Evolutionary conservation across 2,329 filamentous ascomycete genomes (phyloP), one percentile per base, ranked within the genome.

Genomic region (Harringtonia aguacate): DNA sequence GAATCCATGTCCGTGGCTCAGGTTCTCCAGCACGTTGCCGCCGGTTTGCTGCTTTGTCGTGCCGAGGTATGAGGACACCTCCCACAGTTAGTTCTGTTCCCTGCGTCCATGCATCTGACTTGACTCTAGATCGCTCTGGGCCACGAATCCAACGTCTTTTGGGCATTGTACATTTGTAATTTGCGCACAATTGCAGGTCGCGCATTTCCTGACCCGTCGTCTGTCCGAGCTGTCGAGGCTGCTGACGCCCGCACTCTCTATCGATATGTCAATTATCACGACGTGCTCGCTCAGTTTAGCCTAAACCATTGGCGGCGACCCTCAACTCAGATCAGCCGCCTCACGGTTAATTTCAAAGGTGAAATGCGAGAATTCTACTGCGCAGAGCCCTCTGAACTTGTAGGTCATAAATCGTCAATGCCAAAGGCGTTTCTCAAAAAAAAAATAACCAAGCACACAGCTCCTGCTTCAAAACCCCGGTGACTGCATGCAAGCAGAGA

Each of bases 211-310:
- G 27, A 21, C n/a, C 12, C 36, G 10, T 40, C 46, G 13, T 35
- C 36, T 4, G 20, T 42, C 7, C 34, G 36, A 17, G 34, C 51
- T 29, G 21, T 49, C 10, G 38, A 42, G n/a, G 29, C 21, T 31
- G 46, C 53, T 36, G 18, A 57, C 12, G 48, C 46, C 20, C 34
- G 41, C 13, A 38, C 58, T 18, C 44, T 57, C 28, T 55, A 58
- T 41, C 58, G 56, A 50, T 46, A 50, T n/a, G 52, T 58, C 2
- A 50, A 58, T 41, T 59, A 59, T 46, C 50, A 58, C 41, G 53
- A 57, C 41, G 52, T 56, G 2, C 41, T 58, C 8, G 49, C 55
- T 8, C 54, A 53, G 33, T 60, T 59, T 43, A 50, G 50, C 15
- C 39, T 54, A 2, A 46, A 39, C 34, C 52, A 58, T 39, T 58